phyloP scores from a whole-genome alignment of 1,284 basidiomycete genomes.

The Ustilago nuda region DNA sequence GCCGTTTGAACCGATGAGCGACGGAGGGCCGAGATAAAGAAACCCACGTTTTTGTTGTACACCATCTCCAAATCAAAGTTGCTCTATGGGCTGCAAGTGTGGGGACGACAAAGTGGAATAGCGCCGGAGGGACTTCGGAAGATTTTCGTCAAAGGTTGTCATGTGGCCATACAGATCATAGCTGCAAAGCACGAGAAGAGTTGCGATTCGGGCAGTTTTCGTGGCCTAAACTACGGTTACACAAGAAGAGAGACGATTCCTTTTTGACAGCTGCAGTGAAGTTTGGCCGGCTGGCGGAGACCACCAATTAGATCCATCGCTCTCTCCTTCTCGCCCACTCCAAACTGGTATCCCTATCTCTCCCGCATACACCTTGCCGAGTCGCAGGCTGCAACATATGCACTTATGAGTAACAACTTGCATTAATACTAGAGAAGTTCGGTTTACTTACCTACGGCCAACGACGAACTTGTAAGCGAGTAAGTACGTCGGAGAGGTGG shows the following conservation, averaged over 20 bases:
- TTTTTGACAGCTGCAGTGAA: slow-evolving; percentile 11
- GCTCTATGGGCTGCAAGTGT: slow-evolving; percentile 5
- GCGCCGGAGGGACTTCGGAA: neutral
- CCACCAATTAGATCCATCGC: slow-evolving; percentile 1
- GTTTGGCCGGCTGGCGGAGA: neutral
- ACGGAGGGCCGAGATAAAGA: slow-evolving; percentile 1
- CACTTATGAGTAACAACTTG: neutral
- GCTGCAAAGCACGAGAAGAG: neutral
- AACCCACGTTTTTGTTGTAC: neutral
- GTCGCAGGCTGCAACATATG: neutral
- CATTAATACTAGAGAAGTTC: neutral
- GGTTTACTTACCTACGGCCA: no score
- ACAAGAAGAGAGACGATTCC: neutral
- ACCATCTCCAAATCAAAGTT: neutral
- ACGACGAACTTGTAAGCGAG: no score
- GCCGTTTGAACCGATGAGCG: slow-evolving; percentile 9
- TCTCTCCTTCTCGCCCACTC: neutral
- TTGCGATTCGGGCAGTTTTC: neutral
- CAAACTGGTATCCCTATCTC: neutral
- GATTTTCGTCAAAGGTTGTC: neutral
- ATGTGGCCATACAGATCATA: slow-evolving; percentile 18
- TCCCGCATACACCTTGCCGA: neutral
- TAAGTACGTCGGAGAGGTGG: no score
- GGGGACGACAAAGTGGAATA: neutral
- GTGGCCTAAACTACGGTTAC: neutral